These are phyloP conservation scores for Neopestalotiopsis sp. DNA, from an alignment of 2,329 filamentous ascomycete species.

Conservation along the genomic window DNA sequence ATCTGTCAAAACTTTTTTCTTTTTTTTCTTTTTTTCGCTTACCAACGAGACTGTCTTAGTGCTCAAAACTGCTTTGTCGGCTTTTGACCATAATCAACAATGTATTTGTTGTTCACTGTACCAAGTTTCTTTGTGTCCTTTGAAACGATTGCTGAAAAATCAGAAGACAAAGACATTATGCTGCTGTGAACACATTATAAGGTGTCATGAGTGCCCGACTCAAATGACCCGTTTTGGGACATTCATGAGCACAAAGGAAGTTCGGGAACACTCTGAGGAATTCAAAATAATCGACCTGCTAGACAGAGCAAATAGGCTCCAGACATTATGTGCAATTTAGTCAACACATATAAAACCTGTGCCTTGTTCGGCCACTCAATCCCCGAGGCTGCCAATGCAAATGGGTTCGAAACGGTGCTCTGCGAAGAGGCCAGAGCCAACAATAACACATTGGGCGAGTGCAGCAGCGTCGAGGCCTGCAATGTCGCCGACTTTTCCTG, in stretches of 20 bases:
- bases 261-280: not conserved
- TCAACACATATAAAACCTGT: conserved; percentile 18
- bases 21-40: no score
- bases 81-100: not conserved
- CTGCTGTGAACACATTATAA: not conserved
- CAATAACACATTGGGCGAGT: conserved; percentile 4
- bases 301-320: not conserved
- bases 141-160: not conserved
- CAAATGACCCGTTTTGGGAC: not conserved
- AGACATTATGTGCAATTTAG: conserved; percentile 14
- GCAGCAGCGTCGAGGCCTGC: not conserved
- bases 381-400: not conserved
- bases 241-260: not conserved
- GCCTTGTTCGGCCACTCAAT: conserved; percentile 15
- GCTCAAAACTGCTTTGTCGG: not conserved
- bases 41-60: no score
- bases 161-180: not conserved
- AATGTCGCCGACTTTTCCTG: conserved; percentile 11
- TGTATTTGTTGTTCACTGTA: not conserved
- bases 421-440: conserved; percentile 13
- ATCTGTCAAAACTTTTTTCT: no score
- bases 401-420: not conserved
- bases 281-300: not conserved
- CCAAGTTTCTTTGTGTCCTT: not conserved
- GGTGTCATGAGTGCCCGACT: not conserved